Evolutionary conservation across 352 stramenopile genomes (phyloP), one percentile per base, ranked within the genome.

Genomic region (Phytophthora fragariae): DNA sequence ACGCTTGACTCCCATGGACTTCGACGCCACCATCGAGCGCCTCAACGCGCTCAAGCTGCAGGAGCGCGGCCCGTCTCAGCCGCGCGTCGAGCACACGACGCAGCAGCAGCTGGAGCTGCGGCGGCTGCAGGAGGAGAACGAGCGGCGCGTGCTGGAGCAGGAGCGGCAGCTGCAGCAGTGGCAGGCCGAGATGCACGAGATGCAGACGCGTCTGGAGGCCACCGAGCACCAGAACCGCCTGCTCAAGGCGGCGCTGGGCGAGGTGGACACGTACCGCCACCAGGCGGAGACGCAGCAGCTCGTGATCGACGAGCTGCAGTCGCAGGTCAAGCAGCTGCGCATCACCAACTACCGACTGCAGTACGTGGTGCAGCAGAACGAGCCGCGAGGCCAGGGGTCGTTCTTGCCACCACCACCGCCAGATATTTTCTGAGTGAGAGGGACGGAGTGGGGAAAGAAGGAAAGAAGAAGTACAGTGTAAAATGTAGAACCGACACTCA

Each of bases 21-120:
- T 93, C 33, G 85, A 92, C 77, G 81, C 80, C 21, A 84, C 86
- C 19, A 92, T 94, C 73, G 84, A 92, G 82, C 84, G 85, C 19
- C 74, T 94, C 7, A 86, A 90, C 72, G 82, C 85, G 60, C 82
- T 94, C 29, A 91, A 91, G 73, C 75, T 94, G 52, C 84, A 92
- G 59, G 82, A 90, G 37, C 57, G 58, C 49, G 57, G 58, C 17
- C 8, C 57, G 10, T 29, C 44, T 0, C 65, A 78, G 7, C 24
- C 19, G 11, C 29, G 41, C 24, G 31, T 35, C 9, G 68, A 70
- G 9, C 68, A 70, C 33, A 65, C 61, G 33, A 41, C 60, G 53
- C 73, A 77, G 21, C 70, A 76, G n/a, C 65, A 83, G 27, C 17
- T 57, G 4, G 79, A 90, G 55, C 39, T 86, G 19, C 79, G 79